Base-by-base conservation (phyloP, 495 filamentous ascomycete species). In the Aspergillus asperescens region DNA sequence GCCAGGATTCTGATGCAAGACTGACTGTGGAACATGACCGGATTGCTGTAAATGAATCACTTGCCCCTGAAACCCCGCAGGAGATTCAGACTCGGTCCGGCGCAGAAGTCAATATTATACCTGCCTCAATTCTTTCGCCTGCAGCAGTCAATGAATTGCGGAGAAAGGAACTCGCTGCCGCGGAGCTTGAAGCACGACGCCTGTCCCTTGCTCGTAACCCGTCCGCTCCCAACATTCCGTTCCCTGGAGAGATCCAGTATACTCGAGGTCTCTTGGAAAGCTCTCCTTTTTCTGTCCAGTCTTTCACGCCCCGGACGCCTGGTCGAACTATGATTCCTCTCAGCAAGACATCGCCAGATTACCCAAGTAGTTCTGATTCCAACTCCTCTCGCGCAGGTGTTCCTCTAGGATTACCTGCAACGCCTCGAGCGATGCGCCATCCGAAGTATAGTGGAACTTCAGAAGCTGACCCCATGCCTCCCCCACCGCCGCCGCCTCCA, bases 101-200 rank as follows among this genome's bases (percentile, higher is more conserved):
- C 12, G 58, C 62, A 38, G 58, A 66, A 7, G 49, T 45, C 40
- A 58, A 57, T 18, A 62, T 64, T 0, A n/a, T 55, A 3, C 53
- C 54, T 15, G 66, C 59, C 20, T 58, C 63, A 3, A 64, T 61
- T 6, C 56, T 61, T 8, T 62, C 61, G 1, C 63, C 64, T 7
- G 56, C 66, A 23, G 66, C 62, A 22, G 37, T 71, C 6, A 61
- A 65, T 0, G 72, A 75, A 42, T 63, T 60, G 54, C 70, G 56
- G 37, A 84, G 85, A 68, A 89, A 86, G 68, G 88, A 91, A 58
- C 69, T 85, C 22, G 90, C 90, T 12, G 88, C 88, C 7, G 84
- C 85, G 47, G 90, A 96, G 68, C 78, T 96, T 20, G 90, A 96
- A 70, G 87, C 90, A 52, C 81, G 90, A 16, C 81, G 90, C 39